These are phyloP conservation scores for Penicillium concentricum DNA, from an alignment of 2,329 filamentous ascomycete species.

Conservation along the genomic window DNA sequence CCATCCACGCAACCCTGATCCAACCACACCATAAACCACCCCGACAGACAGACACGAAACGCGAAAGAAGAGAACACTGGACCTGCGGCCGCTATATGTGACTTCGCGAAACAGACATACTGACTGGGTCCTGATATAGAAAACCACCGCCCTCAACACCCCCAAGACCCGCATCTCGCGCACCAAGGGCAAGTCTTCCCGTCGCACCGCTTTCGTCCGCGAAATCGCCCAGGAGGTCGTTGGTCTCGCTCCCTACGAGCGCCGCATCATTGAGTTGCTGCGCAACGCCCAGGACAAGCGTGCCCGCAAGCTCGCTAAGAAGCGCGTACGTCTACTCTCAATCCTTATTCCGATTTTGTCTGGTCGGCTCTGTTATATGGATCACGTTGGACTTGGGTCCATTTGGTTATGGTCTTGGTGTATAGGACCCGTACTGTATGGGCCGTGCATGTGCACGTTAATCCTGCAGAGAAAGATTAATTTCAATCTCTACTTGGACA, in stretches of 20 bases:
- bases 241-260: slow-evolving; percentile 93
- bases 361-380: neutral
- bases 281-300: slow-evolving; percentile 99
- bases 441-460: neutral
- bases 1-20: neutral
- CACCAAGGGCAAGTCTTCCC: slow-evolving; percentile 94
- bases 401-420: neutral
- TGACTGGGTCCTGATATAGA: slow-evolving; percentile 56
- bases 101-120: slow-evolving; percentile 38
- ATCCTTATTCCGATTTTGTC: neutral
- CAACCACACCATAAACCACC: neutral
- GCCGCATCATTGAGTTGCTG: slow-evolving; percentile 97
- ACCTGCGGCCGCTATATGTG: neutral
- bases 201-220: slow-evolving; percentile 94
- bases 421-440: slow-evolving; percentile 1
- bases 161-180: slow-evolving; percentile 75
- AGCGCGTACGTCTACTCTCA: slow-evolving; percentile 68
- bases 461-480: neutral
- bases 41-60: neutral
- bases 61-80: slow-evolving; percentile 9
- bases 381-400: neutral
- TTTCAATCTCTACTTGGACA: neutral
- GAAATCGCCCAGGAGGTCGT: slow-evolving; percentile 98
- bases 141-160: slow-evolving; percentile 73
- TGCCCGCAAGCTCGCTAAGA: slow-evolving; percentile 98